phyloP scores from a whole-genome alignment of 306 rosid species.

The Echinosophora koreensis region DNA sequence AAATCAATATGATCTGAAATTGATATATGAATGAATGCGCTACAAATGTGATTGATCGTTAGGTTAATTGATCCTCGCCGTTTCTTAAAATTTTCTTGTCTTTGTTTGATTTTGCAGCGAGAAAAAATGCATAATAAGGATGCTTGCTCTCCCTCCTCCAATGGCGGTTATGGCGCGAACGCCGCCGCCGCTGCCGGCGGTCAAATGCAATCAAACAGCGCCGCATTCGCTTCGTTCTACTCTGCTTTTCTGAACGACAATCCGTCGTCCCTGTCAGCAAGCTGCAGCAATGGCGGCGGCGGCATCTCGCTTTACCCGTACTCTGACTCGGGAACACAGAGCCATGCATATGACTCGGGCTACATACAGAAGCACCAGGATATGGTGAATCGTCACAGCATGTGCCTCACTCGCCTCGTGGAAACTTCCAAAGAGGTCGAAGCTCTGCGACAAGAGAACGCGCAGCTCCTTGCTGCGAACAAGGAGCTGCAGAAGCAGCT shows the following conservation, averaged over 20 bases:
- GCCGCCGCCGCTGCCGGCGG: conserved; percentile 7
- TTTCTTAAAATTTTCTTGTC: not conserved
- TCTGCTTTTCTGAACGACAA: conserved; percentile 54
- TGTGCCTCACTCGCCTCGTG: conserved; percentile 76
- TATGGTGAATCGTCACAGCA: conserved; percentile 84
- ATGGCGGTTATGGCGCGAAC: conserved; percentile 49
- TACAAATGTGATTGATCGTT: not conserved
- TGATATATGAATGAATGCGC: not conserved
- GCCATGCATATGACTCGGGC: conserved; percentile 54
- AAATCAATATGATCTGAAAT: conserved; percentile 24
- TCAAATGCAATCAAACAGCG: conserved; percentile 51
- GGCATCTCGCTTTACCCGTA: conserved; percentile 44
- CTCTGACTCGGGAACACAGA: conserved; percentile 51
- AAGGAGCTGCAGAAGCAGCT: conserved; percentile 77
- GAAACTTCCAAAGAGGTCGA: conserved; percentile 74
- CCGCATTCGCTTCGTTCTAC: conserved; percentile 52
- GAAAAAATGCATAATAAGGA: conserved; percentile 63
- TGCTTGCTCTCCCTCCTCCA: conserved; percentile 52
- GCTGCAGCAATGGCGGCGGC: conserved; percentile 39
- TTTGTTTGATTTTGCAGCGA: conserved; percentile 33
- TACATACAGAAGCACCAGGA: conserved; percentile 84
- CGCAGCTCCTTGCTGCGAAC: conserved; percentile 69
- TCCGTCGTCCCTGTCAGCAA: conserved; percentile 48
- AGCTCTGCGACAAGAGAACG: conserved; percentile 75
- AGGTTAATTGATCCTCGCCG: conserved; percentile 17